These are phyloP conservation scores for Rhodofomes roseus DNA, from an alignment of 1,284 basidiomycete genomes.

Conservation along the genomic window DNA sequence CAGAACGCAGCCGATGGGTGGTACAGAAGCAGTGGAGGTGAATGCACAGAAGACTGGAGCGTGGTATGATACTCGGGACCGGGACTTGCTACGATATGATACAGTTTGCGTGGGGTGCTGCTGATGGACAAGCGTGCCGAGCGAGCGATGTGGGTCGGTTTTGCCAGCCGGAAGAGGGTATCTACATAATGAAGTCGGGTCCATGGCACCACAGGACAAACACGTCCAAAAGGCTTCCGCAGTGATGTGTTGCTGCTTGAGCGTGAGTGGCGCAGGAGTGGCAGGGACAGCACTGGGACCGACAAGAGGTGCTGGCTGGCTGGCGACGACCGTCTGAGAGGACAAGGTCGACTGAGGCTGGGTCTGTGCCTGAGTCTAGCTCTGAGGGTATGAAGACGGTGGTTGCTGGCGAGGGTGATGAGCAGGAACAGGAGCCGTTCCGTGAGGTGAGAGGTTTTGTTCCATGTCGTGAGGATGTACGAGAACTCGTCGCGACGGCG, in stretches of 20 bases:
- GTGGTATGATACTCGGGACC: neutral
- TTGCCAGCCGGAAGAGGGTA: neutral
- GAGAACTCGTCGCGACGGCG: too few relatives aligned
- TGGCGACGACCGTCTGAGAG: slow-evolving; percentile 17
- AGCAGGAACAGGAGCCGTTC: too few relatives aligned
- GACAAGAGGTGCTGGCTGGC: slow-evolving; percentile 33
- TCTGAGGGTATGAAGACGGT: neutral
- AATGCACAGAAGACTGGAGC: neutral
- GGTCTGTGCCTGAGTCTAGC: slow-evolving; percentile 24
- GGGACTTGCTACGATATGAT: neutral
- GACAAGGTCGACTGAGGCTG: slow-evolving; percentile 22
- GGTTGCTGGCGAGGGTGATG: slow-evolving; percentile 26
- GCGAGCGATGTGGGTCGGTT: neutral
- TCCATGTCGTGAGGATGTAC: too few relatives aligned
- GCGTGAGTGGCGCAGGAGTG: slow-evolving; percentile 69
- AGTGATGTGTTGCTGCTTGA: slow-evolving; percentile 76
- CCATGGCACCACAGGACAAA: neutral
- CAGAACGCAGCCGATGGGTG: neutral
- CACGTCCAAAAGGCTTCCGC: neutral
- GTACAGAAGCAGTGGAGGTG: neutral
- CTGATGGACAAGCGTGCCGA: neutral
- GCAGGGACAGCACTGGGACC: slow-evolving; percentile 47
- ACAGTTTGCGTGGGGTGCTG: neutral
- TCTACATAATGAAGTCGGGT: neutral
- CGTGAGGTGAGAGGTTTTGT: too few relatives aligned